phyloP scores from a whole-genome alignment of 768 basidiomycete genomes.

The Suillus luteus region DNA sequence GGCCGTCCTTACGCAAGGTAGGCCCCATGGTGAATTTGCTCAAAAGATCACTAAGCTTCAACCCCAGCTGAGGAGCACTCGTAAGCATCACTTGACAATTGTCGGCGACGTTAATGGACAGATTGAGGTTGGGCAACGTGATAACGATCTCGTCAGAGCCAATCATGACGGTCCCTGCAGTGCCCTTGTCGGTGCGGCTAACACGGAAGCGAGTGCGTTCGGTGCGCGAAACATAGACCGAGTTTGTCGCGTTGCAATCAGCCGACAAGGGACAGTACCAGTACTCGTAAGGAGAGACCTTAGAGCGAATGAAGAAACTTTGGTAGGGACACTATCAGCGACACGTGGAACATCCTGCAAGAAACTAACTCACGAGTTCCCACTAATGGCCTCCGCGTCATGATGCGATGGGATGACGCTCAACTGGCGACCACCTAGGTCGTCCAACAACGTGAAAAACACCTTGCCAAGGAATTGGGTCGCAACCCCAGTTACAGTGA shows the following conservation, averaged over 20 bases:
- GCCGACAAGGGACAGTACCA: background rate
- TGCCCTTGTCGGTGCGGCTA: background rate
- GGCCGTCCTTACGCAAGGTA: background rate
- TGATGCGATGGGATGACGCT: background rate
- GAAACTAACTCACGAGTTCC: conserved; percentile 1
- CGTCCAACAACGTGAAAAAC: background rate
- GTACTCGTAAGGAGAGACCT: conserved; percentile 1
- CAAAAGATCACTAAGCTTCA: background rate
- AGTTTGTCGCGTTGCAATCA: background rate
- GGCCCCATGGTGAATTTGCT: background rate
- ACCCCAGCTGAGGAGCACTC: background rate
- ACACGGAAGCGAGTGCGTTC: conserved; percentile 2
- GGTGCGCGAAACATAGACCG: background rate
- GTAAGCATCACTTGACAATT: background rate
- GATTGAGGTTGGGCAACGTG: background rate
- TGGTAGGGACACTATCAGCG: background rate
- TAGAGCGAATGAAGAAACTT: conserved; percentile 4
- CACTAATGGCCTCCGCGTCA: background rate
- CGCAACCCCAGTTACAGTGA: background rate
- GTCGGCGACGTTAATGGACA: background rate
- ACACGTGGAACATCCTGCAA: background rate
- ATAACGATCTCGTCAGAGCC: background rate
- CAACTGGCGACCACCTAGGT: background rate
- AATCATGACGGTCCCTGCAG: background rate
- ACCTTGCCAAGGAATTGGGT: background rate